A percentile compares a stretch with the other conserved stretches of the same genome.
phyloP scores from a whole-genome alignment of 257 asterid species.

The Solanum sitiens region DNA sequence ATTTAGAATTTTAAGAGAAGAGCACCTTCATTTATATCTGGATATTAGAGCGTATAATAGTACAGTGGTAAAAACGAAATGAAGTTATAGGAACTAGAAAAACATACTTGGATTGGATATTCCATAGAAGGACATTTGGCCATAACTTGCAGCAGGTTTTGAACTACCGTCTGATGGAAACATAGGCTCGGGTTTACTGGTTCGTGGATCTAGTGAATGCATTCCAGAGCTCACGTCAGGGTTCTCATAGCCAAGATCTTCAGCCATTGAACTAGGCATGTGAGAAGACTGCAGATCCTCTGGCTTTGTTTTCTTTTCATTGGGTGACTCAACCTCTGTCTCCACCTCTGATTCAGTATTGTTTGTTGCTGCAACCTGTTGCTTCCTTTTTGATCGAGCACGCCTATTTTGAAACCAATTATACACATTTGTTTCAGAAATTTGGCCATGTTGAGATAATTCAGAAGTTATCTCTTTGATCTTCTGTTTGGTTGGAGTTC shows the following conservation, averaged over 20 bases:
- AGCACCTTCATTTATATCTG: background rate
- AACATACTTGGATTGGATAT: constrained; percentile 46
- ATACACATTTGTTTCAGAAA: constrained; percentile 92
- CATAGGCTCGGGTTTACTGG: constrained; percentile 54
- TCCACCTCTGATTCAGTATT: constrained; percentile 79
- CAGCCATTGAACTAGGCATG: constrained; percentile 31
- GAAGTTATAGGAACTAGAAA: background rate
- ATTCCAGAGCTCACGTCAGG: constrained; percentile 32
- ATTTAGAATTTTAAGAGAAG: background rate
- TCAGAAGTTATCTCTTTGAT: constrained; percentile 88
- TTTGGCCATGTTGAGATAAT: constrained; percentile 89
- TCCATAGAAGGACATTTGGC: constrained; percentile 70
- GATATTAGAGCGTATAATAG: background rate
- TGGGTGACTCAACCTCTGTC: constrained; percentile 89
- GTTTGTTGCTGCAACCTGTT: constrained; percentile 46
- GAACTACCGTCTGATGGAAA: constrained; percentile 60
- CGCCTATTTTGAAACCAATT: constrained; percentile 99
- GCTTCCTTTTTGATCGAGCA: constrained; percentile 94
- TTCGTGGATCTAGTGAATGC: constrained; percentile 37
- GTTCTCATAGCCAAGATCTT: constrained; percentile 57
- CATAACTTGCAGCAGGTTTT: constrained; percentile 43
- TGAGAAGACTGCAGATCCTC: constrained; percentile 58
- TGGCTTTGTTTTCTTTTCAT: constrained; percentile 74
- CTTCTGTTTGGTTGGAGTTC: constrained; percentile 95
- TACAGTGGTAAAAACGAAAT: background rate